Base-by-base conservation (phyloP, 768 basidiomycete species). In the Auriculariales sp. region DNA sequence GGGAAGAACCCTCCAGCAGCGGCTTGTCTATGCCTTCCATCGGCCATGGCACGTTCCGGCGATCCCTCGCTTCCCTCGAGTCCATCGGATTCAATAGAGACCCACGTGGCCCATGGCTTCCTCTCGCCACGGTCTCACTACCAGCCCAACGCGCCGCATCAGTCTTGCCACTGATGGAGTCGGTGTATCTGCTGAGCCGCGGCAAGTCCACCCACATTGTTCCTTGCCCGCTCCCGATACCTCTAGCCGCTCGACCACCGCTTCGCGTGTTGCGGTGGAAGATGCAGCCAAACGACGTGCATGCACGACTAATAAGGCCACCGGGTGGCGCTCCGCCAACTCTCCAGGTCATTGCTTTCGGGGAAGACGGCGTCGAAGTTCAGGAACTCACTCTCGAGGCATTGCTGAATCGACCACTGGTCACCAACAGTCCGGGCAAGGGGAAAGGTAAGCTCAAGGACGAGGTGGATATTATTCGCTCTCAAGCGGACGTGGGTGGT, bases 351-450 rank as follows among this genome's bases (percentile, higher is more conserved):
- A 66, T 83, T 42, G 79, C 76, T 15, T 75, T 89, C 47, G 71
- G 78, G 22, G 79, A 81, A 48, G 71, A 77, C 50, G 86, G 86
- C 10, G 55, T 91, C 14, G 87, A 91, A 59, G 73, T 79, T 2
- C 78, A 82, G 53, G 88, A 91, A 62, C 60, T 81, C 28, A 62
- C 74, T 1, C 61, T 86, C 10, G 61, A 72, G 9, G 71, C 71
- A 49, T 61, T 85, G 29, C n/a, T n/a, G n/a, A n/a, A n/a, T n/a
- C n/a, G n/a, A n/a, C n/a, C n/a, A n/a, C 22, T 19, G 7, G 39
- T 46, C n/a, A 27, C 48, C 39, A 54, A 59, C 14, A 51, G 56
- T 48, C 36, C 44, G 19, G 44, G 48, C 14, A 44, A 59, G 44
- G 69, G 68, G 4, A 69, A 75, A 62, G 71, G 72, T 28, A 74